These are phyloP conservation scores for Geranium rotundifolium DNA, from an alignment of 345 rosid genomes.

Conservation along the genomic window DNA sequence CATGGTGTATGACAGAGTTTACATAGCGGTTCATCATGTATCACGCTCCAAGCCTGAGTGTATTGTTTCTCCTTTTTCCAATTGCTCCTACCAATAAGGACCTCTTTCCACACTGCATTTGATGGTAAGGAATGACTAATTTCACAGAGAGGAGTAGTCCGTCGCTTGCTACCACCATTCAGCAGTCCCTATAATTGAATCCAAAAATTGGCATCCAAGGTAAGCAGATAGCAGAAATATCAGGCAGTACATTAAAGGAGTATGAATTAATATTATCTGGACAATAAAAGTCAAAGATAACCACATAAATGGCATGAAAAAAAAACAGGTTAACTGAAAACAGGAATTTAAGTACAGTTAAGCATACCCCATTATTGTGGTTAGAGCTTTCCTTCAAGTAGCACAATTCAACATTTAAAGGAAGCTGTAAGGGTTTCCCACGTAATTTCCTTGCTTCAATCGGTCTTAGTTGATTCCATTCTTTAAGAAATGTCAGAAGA, in stretches of 20 bases:
- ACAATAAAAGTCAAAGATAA: neutral
- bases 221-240: slow-evolving; percentile 8
- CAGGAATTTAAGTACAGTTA: neutral
- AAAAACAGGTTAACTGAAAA: neutral
- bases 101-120: slow-evolving; percentile 64
- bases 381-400: slow-evolving; percentile 67
- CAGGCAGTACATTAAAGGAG: neutral
- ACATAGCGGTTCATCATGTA: slow-evolving; percentile 66
- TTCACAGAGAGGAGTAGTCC: slow-evolving; percentile 57
- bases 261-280: neutral
- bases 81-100: slow-evolving; percentile 37
- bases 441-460: slow-evolving; percentile 61
- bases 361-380: slow-evolving; percentile 54
- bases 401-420: slow-evolving; percentile 71
- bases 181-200: slow-evolving; percentile 59
- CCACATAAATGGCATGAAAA: neutral
- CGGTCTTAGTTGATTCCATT: slow-evolving; percentile 78
- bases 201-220: slow-evolving; percentile 8
- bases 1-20: slow-evolving; percentile 82
- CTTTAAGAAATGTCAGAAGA: slow-evolving; percentile 39
- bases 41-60: slow-evolving; percentile 67
- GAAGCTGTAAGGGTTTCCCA: slow-evolving; percentile 87
- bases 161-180: slow-evolving; percentile 77
- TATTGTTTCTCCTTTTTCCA: slow-evolving; percentile 62
- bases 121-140: slow-evolving; percentile 65